phyloP scores from a whole-genome alignment of 1,284 basidiomycete species.

The Leccinum pachyderme region DNA sequence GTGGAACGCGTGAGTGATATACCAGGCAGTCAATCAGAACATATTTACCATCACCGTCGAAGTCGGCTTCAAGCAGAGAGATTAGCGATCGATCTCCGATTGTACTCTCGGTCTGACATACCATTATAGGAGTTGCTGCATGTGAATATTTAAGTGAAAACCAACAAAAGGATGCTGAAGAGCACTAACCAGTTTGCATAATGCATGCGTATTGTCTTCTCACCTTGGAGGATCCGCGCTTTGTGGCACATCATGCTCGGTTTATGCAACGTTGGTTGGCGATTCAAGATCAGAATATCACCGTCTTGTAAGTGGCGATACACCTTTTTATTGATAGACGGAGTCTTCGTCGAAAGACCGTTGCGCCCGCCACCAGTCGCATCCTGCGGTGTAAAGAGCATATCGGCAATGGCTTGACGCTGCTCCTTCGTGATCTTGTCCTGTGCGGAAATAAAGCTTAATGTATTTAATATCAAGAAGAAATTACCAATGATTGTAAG shows the following conservation, averaged over 20 bases:
- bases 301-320: conserved; percentile 95
- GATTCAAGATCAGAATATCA: conserved; percentile 94
- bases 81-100: conserved; percentile 13
- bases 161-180: conserved; percentile 1
- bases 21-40: conserved; percentile 1
- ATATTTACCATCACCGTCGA: conserved; percentile 90
- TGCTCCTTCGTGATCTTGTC: conserved; percentile 86
- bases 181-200: conserved; percentile 91
- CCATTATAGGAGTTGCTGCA: conserved; percentile 95
- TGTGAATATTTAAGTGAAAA: conserved; percentile 5
- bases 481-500: conserved; percentile 72
- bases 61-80: conserved; percentile 70
- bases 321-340: conserved; percentile 94
- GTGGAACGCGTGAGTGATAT: conserved; percentile 16
- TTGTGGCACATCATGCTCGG: conserved; percentile 99
- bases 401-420: conserved; percentile 95
- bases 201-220: conserved; percentile 99
- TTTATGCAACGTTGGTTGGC: conserved; percentile 98
- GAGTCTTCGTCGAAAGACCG: conserved; percentile 68
- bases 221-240: conserved; percentile 89
- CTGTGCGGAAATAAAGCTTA: conserved; percentile 38
- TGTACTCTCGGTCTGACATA: conserved; percentile 34
- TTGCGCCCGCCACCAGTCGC: conserved; percentile 51
- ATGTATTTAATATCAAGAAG: not conserved
- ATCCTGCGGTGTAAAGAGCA: conserved; percentile 91